Conservation (phyloP, 2,329 filamentous ascomycete species). For the Claviceps citrina region DNA sequence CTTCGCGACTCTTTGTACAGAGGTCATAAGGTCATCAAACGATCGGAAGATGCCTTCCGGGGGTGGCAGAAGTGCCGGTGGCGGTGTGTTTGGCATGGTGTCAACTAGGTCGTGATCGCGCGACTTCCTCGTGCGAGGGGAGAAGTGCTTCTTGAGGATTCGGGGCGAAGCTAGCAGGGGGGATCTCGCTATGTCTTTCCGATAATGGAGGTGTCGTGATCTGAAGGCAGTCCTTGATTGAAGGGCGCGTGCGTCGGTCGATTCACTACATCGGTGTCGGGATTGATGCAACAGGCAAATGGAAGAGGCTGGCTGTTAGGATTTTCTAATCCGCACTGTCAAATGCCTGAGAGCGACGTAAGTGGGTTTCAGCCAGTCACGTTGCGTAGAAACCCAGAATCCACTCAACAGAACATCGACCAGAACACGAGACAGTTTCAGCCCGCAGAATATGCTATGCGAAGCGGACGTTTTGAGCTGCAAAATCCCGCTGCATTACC, state of each 20-base stretch:
- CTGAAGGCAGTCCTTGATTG: not conserved
- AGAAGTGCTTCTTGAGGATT: not conserved
- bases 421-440: too few relatives aligned
- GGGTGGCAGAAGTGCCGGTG: conserved; percentile 35
- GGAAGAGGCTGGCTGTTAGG: conserved; percentile 23
- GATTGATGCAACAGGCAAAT: conserved; percentile 8
- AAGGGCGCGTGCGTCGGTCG: not conserved
- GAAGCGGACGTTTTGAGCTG: too few relatives aligned
- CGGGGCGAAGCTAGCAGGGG: not conserved
- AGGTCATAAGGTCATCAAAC: conserved; percentile 42
- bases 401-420: too few relatives aligned
- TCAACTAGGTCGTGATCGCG: conserved; percentile 18
- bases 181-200: not conserved
- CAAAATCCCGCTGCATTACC: too few relatives aligned
- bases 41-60: conserved; percentile 44
- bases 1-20: conserved; percentile 44
- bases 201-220: not conserved
- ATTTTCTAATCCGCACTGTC: conserved; percentile 29
- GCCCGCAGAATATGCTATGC: too few relatives aligned
- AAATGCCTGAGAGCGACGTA: conserved; percentile 6
- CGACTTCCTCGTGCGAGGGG: conserved; percentile 9
- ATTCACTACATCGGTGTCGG: not conserved
- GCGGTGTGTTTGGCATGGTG: conserved; percentile 32
- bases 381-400: conserved; percentile 5
- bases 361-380: conserved; percentile 13